Percentiles rank a stretch among this genome's conserved stretches.
These are phyloP conservation scores for Candida germanica DNA, from an alignment of 805 yeast species.

Conservation along the genomic window DNA sequence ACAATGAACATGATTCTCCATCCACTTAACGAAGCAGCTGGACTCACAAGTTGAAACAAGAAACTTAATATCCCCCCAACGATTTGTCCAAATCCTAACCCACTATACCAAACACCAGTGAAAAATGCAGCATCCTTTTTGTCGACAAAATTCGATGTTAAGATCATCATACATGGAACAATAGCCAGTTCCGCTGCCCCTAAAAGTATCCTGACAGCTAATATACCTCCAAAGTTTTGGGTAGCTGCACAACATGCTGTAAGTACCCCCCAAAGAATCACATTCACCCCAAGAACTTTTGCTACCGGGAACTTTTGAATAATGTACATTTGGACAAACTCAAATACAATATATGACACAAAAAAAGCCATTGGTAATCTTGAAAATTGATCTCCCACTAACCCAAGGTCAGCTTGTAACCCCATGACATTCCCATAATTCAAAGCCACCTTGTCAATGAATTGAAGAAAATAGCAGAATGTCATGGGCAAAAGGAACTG, in stretches of 20 bases:
- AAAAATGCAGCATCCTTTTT: slow-evolving; percentile 19
- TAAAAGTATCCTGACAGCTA: slow-evolving; percentile 16
- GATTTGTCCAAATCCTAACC: slow-evolving; percentile 21
- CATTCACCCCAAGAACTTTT: slow-evolving; percentile 28
- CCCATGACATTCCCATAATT: slow-evolving; percentile 30
- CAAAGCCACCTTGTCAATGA: slow-evolving; percentile 15
- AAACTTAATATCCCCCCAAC: slow-evolving; percentile 19
- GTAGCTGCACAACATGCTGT: slow-evolving; percentile 34
- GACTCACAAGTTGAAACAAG: slow-evolving; percentile 16
- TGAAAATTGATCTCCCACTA: slow-evolving; percentile 26
- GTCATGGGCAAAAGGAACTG: slow-evolving; percentile 14
- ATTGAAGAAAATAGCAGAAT: slow-evolving; percentile 6
- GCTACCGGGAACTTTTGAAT: slow-evolving; percentile 36
- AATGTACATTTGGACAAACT: slow-evolving; percentile 32
- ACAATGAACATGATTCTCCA: slow-evolving; percentile 21
- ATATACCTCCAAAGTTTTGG: slow-evolving; percentile 24
- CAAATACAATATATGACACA: slow-evolving; percentile 29
- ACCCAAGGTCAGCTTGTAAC: slow-evolving; percentile 24
- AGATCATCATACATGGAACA: slow-evolving; percentile 21
- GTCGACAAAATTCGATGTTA: slow-evolving; percentile 23
- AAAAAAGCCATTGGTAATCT: slow-evolving; percentile 50
- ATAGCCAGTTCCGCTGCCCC: slow-evolving; percentile 22
- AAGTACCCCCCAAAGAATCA: slow-evolving; percentile 34
- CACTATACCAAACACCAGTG: slow-evolving; percentile 23
- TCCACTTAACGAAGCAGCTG: slow-evolving; percentile 13